A percentile compares a stretch with the other conserved stretches of the same genome.
Conservation (phyloP, 2,329 filamentous ascomycete species). For the Microdochium trichocladiopsis region DNA sequence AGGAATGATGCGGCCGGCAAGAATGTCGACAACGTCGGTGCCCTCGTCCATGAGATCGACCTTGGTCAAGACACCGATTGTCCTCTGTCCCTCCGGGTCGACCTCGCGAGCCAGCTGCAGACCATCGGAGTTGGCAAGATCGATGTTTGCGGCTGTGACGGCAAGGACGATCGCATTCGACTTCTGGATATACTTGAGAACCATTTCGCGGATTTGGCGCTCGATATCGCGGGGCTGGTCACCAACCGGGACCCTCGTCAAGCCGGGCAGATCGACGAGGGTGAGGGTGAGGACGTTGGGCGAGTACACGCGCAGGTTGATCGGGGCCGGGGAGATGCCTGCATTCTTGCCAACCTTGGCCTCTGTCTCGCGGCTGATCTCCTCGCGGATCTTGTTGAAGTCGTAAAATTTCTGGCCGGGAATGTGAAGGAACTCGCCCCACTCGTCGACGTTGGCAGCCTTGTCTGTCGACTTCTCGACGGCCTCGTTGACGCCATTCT, state of each 20-base stretch:
- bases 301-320: slow-evolving; percentile 97
- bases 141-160: slow-evolving; percentile 92
- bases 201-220: slow-evolving; percentile 94
- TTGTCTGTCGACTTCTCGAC: slow-evolving; percentile 66
- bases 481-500: slow-evolving; percentile 68
- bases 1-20: slow-evolving; percentile 95
- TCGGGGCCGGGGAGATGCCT: slow-evolving; percentile 92
- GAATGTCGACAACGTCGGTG: slow-evolving; percentile 96
- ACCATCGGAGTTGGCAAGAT: slow-evolving; percentile 97
- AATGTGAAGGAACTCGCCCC: slow-evolving; percentile 98
- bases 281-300: slow-evolving; percentile 96
- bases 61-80: slow-evolving; percentile 97
- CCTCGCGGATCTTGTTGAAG: slow-evolving; percentile 96
- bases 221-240: slow-evolving; percentile 97
- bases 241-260: slow-evolving; percentile 94
- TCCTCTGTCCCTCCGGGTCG: slow-evolving; percentile 93
- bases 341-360: slow-evolving; percentile 94
- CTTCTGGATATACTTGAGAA: slow-evolving; percentile 97
- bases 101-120: slow-evolving; percentile 94
- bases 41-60: slow-evolving; percentile 99
- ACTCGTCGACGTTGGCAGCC: slow-evolving; percentile 88
- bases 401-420: slow-evolving; percentile 96
- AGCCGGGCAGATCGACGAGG: slow-evolving; percentile 88
- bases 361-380: slow-evolving; percentile 95
- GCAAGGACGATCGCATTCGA: slow-evolving; percentile 96